A percentile compares a stretch with the other conserved stretches of the same genome.
Evolutionary conservation across 495 filamentous ascomycete genomes (phyloP).

Genomic region (Hypomontagnella submonticulosa): DNA sequence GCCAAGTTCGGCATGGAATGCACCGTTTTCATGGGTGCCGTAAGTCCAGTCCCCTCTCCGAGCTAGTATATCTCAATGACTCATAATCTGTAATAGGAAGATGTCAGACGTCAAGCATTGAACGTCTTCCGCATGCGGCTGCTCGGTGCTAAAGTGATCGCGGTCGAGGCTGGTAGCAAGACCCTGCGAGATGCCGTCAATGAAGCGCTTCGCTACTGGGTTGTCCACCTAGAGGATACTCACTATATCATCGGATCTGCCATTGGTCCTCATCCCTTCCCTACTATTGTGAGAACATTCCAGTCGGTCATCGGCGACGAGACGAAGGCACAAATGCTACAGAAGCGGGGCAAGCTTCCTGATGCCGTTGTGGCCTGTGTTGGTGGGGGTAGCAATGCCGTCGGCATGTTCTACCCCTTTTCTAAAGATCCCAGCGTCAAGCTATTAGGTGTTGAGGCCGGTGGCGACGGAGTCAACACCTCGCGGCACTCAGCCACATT

Average conservation of each 20-base stretch:
- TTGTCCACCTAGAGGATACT: slow-evolving; percentile 84
- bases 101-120: slow-evolving; percentile 90
- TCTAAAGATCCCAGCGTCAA: slow-evolving; percentile 84
- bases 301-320: slow-evolving; percentile 93
- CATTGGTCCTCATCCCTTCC: slow-evolving; percentile 95
- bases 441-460: slow-evolving; percentile 93
- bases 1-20: slow-evolving; percentile 97
- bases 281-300: slow-evolving; percentile 95
- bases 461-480: slow-evolving; percentile 94
- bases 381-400: slow-evolving; percentile 90
- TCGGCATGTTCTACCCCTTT: slow-evolving; percentile 98
- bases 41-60: slow-evolving; percentile 40
- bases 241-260: slow-evolving; percentile 97
- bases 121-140: slow-evolving; percentile 98
- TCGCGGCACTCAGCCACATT: slow-evolving; percentile 88
- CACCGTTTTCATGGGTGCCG: slow-evolving; percentile 93
- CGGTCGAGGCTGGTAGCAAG: slow-evolving; percentile 84
- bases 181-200: slow-evolving; percentile 97
- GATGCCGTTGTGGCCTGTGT: slow-evolving; percentile 97
- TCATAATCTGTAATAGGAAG: slow-evolving; percentile 64
- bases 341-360: slow-evolving; percentile 84
- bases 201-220: slow-evolving; percentile 90
- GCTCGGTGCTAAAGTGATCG: slow-evolving; percentile 87
- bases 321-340: slow-evolving; percentile 87
- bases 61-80: not conserved